Conservation (phyloP, 164 flowering plant species). For the Aristolochia contorta region DNA sequence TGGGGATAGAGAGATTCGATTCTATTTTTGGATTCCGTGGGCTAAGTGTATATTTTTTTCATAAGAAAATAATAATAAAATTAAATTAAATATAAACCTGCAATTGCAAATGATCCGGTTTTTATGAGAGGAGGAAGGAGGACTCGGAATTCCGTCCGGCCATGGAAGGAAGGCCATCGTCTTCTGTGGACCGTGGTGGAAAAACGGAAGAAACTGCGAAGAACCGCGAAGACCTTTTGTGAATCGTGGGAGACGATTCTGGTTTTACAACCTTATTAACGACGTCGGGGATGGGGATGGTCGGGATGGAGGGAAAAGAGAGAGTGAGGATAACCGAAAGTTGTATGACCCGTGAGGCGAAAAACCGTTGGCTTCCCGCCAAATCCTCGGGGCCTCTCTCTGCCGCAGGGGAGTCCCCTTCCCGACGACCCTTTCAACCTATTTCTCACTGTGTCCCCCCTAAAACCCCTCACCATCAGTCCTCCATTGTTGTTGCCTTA, state of each 20-base stretch:
- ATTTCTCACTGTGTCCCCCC: constrained; percentile 1
- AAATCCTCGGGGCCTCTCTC: constrained; percentile 6
- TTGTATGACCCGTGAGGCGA: neutral
- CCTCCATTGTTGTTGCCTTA: neutral
- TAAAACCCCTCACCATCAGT: constrained; percentile 4
- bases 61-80: neutral
- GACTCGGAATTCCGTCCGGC: too few relatives aligned
- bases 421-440: constrained; percentile 2
- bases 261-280: neutral
- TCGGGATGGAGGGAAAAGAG: neutral
- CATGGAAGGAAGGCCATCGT: too few relatives aligned
- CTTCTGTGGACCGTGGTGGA: too few relatives aligned
- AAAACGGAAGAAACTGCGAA: too few relatives aligned
- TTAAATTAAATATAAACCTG: neutral
- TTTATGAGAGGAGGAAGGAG: too few relatives aligned
- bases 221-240: neutral
- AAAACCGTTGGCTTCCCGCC: constrained; percentile 6
- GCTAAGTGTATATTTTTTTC: too few relatives aligned
- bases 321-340: neutral
- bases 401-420: neutral
- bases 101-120: too few relatives aligned
- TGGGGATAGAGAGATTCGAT: neutral
- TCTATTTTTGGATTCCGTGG: neutral
- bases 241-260: neutral
- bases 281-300: too few relatives aligned